Base-by-base conservation (phyloP, 2,329 filamentous ascomycete genomes). In the Paraphaeosphaeria minitans region DNA sequence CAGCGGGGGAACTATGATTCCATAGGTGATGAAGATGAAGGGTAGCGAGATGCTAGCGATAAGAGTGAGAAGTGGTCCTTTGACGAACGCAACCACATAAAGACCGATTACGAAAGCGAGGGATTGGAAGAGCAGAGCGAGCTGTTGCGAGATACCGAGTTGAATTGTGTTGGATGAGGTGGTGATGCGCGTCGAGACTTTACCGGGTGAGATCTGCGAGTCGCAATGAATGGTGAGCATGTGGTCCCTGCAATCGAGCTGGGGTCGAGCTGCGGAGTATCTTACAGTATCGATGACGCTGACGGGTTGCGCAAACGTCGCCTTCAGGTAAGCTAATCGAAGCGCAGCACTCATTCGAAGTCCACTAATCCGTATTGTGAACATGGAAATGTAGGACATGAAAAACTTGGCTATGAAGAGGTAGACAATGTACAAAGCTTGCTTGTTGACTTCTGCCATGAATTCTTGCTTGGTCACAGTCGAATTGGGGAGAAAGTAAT, bases 141-240 rank as follows among this genome's bases (percentile, higher is more conserved):
- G 71, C 54, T 82, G 81, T 62, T 85, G 83, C 0, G 83, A 84
- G n/a, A 85, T 80, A 19, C 82, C 83, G 27, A 82, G 74, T 57
- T 85, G 84, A 12, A 85, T 78, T 0, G 80, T 80, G 61, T 85
- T 85, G 33, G 82, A 79, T 0, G 81, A 80, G 0, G 79, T 79
- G 0, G 83, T 85, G 63, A 86, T 83, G 1, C 82, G 80, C 42
- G 80, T 81, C 0, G 81, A 79, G 13, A 83, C 81, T 16, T 80
- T 79, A 16, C 83, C 83, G 0, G 81, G 71, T 1, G 83, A 82
- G 22, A 51, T 51, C 46, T 43, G 27, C 13, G 14, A 24, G 19
- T 7, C 22, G 19, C 7, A 19, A 24, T 24, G 10, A 19, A 9
- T 27, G 21, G 13, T 53, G 1, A 53, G 39, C 22, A n/a, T 7